Evolutionary conservation across 257 asterid species (phyloP), one percentile per base, ranked within the genome.

Genomic region (Ligustrum vulgare): DNA sequence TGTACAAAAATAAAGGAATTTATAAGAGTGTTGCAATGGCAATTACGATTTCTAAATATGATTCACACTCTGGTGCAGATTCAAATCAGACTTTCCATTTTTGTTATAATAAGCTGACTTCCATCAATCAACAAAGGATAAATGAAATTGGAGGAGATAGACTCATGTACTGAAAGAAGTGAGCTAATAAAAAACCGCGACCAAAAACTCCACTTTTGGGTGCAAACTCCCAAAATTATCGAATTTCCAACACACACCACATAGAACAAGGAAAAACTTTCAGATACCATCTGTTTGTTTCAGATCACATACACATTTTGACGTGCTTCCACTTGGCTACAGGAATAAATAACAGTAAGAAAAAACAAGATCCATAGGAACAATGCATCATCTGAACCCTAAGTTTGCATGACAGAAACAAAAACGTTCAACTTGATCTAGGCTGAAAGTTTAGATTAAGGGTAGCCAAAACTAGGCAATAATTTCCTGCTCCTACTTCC

Each of bases 251-350:
- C 62, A 66, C 62, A 8, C 31, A 28, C 0, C 31, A 6, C 10
- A 77, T 6, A 18, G 10, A 45, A 65, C 62, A 78, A 62, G 56
- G 56, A 43, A 39, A 22, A 51, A 47, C 73, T n/a, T 35, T 76
- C 25, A 35, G 22, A 34, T 62, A 72, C 69, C 23, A n/a, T 66
- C 69, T 1, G 67, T 72, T 11, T 39, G 11, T 49, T 72, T 71
- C n/a, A 54, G 45, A 16, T 54, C 36, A 49, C 70, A 64, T 18
- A 43, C 4, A 71, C 20, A 47, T 62, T 13, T 36, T 8, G 15
- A 33, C 31, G 67, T 20, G 39, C 45, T 49, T 43, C 31, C 15
- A 49, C 56, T 49, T 23, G 72, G 20, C 23, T 32, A 71, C 2
- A 49, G 31, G 13, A 28, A 70, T 34, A 15, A 11, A 32, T 8